These are phyloP conservation scores for Cicer judaicum DNA, from an alignment of 306 rosid genomes.

Conservation along the genomic window DNA sequence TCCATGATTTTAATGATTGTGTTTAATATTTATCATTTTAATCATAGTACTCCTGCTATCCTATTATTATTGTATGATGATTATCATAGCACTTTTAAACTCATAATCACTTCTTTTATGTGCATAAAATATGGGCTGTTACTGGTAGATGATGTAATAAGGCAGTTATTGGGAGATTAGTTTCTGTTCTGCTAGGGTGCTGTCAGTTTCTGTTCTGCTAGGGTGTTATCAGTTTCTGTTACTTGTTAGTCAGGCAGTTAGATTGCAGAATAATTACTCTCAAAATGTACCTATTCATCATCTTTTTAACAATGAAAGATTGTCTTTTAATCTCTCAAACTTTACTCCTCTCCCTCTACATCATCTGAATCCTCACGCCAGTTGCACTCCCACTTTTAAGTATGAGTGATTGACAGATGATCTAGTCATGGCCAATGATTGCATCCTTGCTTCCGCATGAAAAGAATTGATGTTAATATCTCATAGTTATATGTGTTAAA, in stretches of 20 bases:
- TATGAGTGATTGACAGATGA: slow-evolving; percentile 21
- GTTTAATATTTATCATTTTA: neutral
- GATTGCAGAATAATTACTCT: no score
- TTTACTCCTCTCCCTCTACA: no score
- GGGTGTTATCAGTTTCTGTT: no score
- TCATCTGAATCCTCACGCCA: neutral
- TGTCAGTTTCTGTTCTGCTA: no score
- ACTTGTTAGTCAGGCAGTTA: no score
- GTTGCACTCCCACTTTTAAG: slow-evolving; percentile 1
- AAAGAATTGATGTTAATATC: neutral
- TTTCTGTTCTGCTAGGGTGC: no score
- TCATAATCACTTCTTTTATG: slow-evolving; percentile 16
- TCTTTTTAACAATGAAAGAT: no score
- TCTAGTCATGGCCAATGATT: slow-evolving; percentile 17
- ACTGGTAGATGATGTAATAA: no score
- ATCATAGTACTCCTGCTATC: neutral
- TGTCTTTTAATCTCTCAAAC: no score
- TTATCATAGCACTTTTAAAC: slow-evolving; percentile 19
- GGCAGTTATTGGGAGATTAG: no score
- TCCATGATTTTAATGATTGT: neutral
- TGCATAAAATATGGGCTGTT: slow-evolving; percentile 3
- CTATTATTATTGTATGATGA: slow-evolving; percentile 2
- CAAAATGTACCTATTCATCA: no score
- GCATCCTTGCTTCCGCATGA: slow-evolving; percentile 7
- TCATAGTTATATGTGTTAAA: neutral